Percentiles rank a stretch among this genome's conserved stretches.
phyloP scores from a whole-genome alignment of 192 early-diverging fungal species.

The Neocallimastix lanati region DNA sequence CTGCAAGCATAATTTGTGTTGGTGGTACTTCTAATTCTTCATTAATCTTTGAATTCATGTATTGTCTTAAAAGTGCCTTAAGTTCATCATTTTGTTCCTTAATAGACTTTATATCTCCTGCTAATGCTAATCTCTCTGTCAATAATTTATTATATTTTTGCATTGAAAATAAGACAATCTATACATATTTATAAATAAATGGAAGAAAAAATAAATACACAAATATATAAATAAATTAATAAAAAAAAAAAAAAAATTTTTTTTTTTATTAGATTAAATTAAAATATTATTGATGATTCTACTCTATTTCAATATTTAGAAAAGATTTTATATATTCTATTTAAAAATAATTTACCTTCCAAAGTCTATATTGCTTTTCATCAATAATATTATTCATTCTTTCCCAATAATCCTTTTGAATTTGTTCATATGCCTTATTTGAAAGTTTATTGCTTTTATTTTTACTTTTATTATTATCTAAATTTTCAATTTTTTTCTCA shows the following conservation, averaged over 20 bases:
- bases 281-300: no score
- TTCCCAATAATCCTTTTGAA: conserved; percentile 27
- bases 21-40: conserved; percentile 33
- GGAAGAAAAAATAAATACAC: background rate
- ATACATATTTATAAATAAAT: background rate
- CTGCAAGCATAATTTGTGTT: conserved; percentile 24
- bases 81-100: conserved; percentile 27
- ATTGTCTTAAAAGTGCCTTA: conserved; percentile 24
- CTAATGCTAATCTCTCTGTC: conserved; percentile 14
- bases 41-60: conserved; percentile 29
- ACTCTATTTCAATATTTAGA: no score
- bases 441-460: background rate
- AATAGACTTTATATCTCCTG: conserved; percentile 22
- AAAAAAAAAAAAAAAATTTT: no score
- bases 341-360: no score
- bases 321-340: no score
- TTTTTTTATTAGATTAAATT: no score
- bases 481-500: conserved; percentile 1
- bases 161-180: conserved; percentile 27
- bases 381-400: conserved; percentile 23
- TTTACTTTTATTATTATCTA: conserved; percentile 8
- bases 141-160: conserved; percentile 25
- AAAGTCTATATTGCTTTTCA: conserved; percentile 24
- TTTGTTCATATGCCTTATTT: background rate
- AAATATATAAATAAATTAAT: background rate